Base-by-base conservation (phyloP, 257 asterid species). In the Solanum pinnatisectum region DNA sequence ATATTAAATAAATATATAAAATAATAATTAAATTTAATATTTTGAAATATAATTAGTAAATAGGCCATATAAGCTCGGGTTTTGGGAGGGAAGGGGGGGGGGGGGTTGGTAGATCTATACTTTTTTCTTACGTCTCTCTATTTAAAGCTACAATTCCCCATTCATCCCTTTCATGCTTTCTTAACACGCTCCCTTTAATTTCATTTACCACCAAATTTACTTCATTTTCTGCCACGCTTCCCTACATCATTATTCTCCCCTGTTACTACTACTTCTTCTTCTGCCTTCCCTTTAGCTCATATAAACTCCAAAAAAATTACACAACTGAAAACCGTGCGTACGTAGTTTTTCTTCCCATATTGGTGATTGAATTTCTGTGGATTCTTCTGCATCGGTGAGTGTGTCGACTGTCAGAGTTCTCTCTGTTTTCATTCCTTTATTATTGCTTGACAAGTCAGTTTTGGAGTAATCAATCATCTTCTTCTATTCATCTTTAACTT, bases 101-200 rank as follows among this genome's bases (percentile, higher is more conserved):
- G 88, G 87, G 40, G 91, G 88, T 92, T 88, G 92, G 90, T 94
- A 92, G 93, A 92, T 89, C 90, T 35, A 90, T 92, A 91, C 94
- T 83, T 89, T 87, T 73, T 76, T 22, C 76, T 49, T 60, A 15
- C 88, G 40, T 76, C 86, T 81, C 68, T 76, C 82, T 87, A 85
- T 40, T 40, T 36, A 84, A 35, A 76, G 89, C 32, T 63, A 37
- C 42, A 27, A 65, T 33, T 7, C 27, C 27, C 3, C 46, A 23
- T 44, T 30, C 33, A 13, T 25, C 37, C 8, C 11, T 15, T 56
- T 36, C 39, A 30, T 52, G n/a, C 90, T 88, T 37, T 59, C 63
- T 68, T 81, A 60, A 60, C 89, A 52, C 89, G 30, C 78, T 32
- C 90, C 35, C 30, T 44, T 11, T 16, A 16, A 16, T 71, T 71